Conservation (phyloP, 2,329 filamentous ascomycete species). For the Botrytis squamosa region DNA sequence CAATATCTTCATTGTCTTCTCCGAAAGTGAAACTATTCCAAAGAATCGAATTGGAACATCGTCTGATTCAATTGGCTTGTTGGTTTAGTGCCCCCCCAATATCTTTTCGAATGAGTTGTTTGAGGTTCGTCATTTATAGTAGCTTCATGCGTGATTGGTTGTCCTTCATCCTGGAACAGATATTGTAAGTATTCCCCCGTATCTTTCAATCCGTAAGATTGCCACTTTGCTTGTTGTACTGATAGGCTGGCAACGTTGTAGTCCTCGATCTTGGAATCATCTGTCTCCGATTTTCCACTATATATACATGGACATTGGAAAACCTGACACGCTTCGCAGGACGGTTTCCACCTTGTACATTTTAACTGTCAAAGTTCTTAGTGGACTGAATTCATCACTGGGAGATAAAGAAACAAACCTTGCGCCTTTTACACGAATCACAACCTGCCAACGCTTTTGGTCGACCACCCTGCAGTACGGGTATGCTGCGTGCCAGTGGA, state of each 20-base stretch:
- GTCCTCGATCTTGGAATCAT: not conserved
- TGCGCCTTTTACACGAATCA: not conserved
- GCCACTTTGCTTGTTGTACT: not conserved
- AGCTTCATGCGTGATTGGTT: not conserved
- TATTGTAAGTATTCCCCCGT: not conserved
- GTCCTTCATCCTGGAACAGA: not conserved
- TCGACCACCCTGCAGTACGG: not conserved
- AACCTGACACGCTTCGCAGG: not conserved
- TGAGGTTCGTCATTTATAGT: not conserved
- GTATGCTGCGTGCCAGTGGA: not conserved
- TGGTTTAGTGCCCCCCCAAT: constrained; percentile 83
- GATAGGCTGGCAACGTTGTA: not conserved
- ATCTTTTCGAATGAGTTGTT: constrained; percentile 84
- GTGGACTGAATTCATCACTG: not conserved
- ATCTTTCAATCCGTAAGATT: no score
- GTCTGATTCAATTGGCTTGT: constrained; percentile 82
- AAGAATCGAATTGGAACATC: constrained; percentile 96
- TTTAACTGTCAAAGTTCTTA: not conserved
- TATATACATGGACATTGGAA: not conserved
- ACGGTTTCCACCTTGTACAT: not conserved
- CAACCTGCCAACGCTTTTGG: not conserved
- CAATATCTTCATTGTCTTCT: constrained; percentile 97
- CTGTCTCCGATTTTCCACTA: no score
- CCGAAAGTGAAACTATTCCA: constrained; percentile 95
- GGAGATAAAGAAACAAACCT: not conserved